phyloP scores from a whole-genome alignment of 2,329 filamentous ascomycete genomes.

The Claviceps quebecensis region DNA sequence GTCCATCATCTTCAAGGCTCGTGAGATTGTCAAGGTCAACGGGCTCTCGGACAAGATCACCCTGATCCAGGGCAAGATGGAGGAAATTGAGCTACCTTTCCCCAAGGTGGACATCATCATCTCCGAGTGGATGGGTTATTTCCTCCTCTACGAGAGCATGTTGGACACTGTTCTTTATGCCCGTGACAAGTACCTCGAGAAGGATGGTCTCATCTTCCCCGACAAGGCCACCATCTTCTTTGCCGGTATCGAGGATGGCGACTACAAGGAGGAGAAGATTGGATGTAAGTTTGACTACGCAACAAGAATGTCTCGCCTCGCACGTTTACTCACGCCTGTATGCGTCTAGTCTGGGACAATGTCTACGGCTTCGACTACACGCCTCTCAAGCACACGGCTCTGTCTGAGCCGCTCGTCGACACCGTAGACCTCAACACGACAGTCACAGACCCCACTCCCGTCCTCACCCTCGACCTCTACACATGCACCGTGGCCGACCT shows the following conservation, averaged over 20 bases:
- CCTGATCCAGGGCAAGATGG: constrained; percentile 98
- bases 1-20: constrained; percentile 96
- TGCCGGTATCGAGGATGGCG: constrained; percentile 93
- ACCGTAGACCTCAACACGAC: constrained; percentile 96
- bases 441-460: constrained; percentile 74
- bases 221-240: constrained; percentile 98
- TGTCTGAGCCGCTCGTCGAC: constrained; percentile 92
- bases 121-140: constrained; percentile 99
- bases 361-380: constrained; percentile 97
- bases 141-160: constrained; percentile 98
- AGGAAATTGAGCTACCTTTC: constrained; percentile 87
- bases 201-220: constrained; percentile 89
- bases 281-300: constrained; percentile 54
- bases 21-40: constrained; percentile 85
- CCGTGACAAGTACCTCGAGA: constrained; percentile 76
- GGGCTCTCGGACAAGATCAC: constrained; percentile 94
- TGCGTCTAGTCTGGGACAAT: constrained; percentile 91
- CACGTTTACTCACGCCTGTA: background rate
- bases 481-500: constrained; percentile 74
- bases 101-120: constrained; percentile 98
- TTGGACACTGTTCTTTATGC: constrained; percentile 95
- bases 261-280: constrained; percentile 99
- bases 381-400: constrained; percentile 81
- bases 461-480: constrained; percentile 87
- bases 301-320: no score